A percentile compares a stretch with the other conserved stretches of the same genome.
Conservation (phyloP, 2,329 filamentous ascomycete genomes). For the Stemphylium vesicarium region DNA sequence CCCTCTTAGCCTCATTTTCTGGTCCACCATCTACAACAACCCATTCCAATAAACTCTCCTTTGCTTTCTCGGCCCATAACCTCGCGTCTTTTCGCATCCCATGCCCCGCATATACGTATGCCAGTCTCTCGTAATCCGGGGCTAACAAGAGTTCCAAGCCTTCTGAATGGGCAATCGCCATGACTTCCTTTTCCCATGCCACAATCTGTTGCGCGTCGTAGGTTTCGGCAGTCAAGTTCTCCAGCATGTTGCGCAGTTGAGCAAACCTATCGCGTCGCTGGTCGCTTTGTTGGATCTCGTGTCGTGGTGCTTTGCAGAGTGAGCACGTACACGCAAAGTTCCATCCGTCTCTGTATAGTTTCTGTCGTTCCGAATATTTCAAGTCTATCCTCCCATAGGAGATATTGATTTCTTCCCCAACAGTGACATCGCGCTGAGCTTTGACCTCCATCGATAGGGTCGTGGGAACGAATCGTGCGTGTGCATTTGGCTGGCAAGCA, state of each 20-base stretch:
- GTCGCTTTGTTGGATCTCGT: constrained; percentile 26
- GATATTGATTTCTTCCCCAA: constrained; percentile 33
- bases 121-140: constrained; percentile 32
- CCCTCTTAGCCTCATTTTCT: constrained; percentile 19
- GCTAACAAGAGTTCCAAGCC: constrained; percentile 29
- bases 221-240: constrained; percentile 25
- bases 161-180: constrained; percentile 28
- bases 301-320: constrained; percentile 24
- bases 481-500: constrained; percentile 31
- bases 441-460: constrained; percentile 31
- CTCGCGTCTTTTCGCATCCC: constrained; percentile 22
- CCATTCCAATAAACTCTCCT: constrained; percentile 27
- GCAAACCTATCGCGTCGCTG: constrained; percentile 25
- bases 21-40: constrained; percentile 25
- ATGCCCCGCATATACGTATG: constrained; percentile 33
- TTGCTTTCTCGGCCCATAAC: constrained; percentile 28
- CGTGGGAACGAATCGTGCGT: constrained; percentile 28
- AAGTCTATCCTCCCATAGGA: constrained; percentile 31
- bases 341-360: constrained; percentile 29
- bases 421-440: constrained; percentile 23
- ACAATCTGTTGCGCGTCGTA: constrained; percentile 31
- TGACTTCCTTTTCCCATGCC: constrained; percentile 32
- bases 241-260: constrained; percentile 18
- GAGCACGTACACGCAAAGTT: constrained; percentile 32
- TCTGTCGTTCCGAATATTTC: constrained; percentile 22